Evolutionary conservation across 1,284 basidiomycete species (phyloP).

Genomic region (Filobasidium uniguttulatum): DNA sequence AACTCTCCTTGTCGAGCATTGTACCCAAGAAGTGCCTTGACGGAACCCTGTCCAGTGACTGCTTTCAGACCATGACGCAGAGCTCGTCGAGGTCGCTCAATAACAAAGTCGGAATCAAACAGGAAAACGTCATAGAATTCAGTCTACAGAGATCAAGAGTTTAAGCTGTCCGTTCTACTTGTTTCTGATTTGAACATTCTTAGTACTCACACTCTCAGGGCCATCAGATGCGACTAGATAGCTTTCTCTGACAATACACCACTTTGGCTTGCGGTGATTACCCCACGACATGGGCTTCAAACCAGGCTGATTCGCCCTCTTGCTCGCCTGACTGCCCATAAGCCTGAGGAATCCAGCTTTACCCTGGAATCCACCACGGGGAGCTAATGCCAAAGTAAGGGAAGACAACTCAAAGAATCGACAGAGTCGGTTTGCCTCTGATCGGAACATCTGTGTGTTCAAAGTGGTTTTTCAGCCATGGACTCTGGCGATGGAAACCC

Average conservation of each 20-base stretch:
- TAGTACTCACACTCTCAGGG: constrained; percentile 57
- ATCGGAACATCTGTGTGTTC: constrained; percentile 73
- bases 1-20: constrained; percentile 11
- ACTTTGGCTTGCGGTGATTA: constrained; percentile 58
- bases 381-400: constrained; percentile 69
- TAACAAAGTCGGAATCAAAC: constrained; percentile 76
- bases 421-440: constrained; percentile 78
- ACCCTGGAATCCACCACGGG: constrained; percentile 58
- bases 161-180: no score
- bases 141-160: constrained; percentile 44
- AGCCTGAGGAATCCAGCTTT: constrained; percentile 75
- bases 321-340: constrained; percentile 37
- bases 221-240: constrained; percentile 80
- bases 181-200: neutral
- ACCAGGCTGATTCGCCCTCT: constrained; percentile 39
- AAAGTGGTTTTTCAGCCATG: neutral
- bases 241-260: constrained; percentile 89
- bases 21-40: constrained; percentile 6
- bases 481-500: no score
- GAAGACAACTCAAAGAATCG: constrained; percentile 93
- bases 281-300: constrained; percentile 44
- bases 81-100: constrained; percentile 45
- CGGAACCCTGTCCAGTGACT: constrained; percentile 18
- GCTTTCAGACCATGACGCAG: constrained; percentile 31
- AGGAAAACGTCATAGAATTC: constrained; percentile 87